phyloP scores from a whole-genome alignment of 768 basidiomycete species.

The Tylopilus subfusipes region DNA sequence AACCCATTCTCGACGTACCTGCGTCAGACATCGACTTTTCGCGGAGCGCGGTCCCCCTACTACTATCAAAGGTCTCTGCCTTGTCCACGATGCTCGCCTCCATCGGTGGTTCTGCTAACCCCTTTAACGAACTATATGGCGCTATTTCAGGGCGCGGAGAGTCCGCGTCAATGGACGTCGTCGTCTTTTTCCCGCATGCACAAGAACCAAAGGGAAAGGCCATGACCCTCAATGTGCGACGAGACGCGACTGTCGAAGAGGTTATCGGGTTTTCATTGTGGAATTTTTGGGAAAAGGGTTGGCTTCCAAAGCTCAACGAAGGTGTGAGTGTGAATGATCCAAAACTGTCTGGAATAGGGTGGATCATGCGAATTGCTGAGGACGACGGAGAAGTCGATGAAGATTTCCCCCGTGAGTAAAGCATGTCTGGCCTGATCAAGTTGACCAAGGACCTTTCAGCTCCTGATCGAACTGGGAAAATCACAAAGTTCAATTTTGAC shows the following conservation, averaged over 20 bases:
- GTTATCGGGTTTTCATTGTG: slow-evolving; percentile 91
- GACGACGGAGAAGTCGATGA: slow-evolving; percentile 98
- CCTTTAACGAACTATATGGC: slow-evolving; percentile 84
- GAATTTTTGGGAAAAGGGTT: slow-evolving; percentile 89
- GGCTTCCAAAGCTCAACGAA: slow-evolving; percentile 74
- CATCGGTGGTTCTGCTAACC: slow-evolving; percentile 62
- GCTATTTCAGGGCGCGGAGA: slow-evolving; percentile 77
- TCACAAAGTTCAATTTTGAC: slow-evolving; percentile 84
- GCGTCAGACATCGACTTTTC: slow-evolving; percentile 42
- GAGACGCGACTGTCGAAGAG: slow-evolving; percentile 91
- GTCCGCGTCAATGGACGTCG: slow-evolving; percentile 58
- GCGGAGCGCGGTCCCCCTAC: slow-evolving; percentile 46
- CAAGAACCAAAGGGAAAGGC: slow-evolving; percentile 53
- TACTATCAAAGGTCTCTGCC: slow-evolving; percentile 52
- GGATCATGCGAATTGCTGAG: slow-evolving; percentile 92
- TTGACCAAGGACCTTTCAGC: slow-evolving; percentile 45
- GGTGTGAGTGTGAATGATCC: slow-evolving; percentile 60
- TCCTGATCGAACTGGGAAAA: slow-evolving; percentile 81
- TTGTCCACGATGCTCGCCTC: slow-evolving; percentile 75
- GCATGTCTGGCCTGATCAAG: background rate
- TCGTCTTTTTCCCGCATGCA: slow-evolving; percentile 85
- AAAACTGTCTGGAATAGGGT: slow-evolving; percentile 75
- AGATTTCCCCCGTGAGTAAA: slow-evolving; percentile 89
- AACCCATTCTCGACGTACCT: slow-evolving; percentile 16
- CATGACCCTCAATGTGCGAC: slow-evolving; percentile 73